These are phyloP conservation scores for Gracilaria vermiculophylla DNA, from an alignment of 23 red algal genomes.

Conservation along the genomic window DNA sequence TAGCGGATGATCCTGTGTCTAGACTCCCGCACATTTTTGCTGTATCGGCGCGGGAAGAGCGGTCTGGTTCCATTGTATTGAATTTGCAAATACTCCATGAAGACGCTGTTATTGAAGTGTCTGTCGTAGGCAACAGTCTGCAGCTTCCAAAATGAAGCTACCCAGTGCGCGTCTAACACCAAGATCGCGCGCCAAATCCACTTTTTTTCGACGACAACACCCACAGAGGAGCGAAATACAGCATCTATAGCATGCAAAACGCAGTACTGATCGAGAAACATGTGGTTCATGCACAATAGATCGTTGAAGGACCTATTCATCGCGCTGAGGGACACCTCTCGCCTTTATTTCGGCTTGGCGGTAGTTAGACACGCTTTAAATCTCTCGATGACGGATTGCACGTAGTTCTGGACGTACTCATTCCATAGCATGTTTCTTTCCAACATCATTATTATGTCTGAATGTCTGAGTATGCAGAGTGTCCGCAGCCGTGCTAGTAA, in stretches of 20 bases:
- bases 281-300: background rate
- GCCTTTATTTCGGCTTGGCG: no score
- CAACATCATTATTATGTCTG: conserved; percentile 11
- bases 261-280: conserved; percentile 20
- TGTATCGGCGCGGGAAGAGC: background rate
- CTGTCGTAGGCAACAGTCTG: background rate
- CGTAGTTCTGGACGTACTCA: conserved; percentile 1
- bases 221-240: background rate
- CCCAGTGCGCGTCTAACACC: conserved; percentile 1
- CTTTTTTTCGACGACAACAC: background rate
- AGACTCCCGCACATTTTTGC: conserved; percentile 25
- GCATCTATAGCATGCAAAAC: conserved; percentile 6
- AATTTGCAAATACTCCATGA: background rate
- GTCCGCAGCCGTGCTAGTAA: background rate
- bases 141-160: background rate
- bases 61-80: background rate
- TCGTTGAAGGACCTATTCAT: conserved; percentile 48
- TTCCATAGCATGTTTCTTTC: conserved; percentile 23
- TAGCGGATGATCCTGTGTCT: conserved; percentile 6
- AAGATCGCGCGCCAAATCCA: background rate
- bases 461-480: conserved; percentile 17
- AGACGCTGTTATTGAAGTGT: conserved; percentile 20
- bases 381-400: no score
- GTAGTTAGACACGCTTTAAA: no score
- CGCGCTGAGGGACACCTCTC: background rate